These are phyloP conservation scores for Porphyrellus cyaneotinctus DNA, from an alignment of 768 basidiomycete species.

Conservation along the genomic window DNA sequence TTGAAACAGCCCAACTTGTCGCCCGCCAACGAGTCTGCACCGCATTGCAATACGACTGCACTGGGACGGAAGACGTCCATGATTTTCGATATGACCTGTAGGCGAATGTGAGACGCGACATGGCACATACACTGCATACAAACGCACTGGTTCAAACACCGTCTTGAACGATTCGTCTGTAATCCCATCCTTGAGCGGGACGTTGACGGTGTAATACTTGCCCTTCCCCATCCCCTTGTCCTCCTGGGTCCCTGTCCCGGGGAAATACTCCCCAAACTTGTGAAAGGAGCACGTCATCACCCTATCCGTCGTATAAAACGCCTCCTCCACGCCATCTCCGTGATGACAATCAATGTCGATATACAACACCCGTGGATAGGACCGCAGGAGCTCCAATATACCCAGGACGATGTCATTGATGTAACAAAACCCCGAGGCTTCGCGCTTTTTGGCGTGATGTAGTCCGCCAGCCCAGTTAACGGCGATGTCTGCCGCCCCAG, in stretches of 20 bases:
- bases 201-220: conserved; percentile 86
- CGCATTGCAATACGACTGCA: conserved; percentile 90
- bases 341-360: conserved; percentile 99
- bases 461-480: conserved; percentile 99
- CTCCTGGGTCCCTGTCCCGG: conserved; percentile 76
- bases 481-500: conserved; percentile 74
- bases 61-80: conserved; percentile 86
- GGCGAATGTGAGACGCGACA: background rate
- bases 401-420: conserved; percentile 96
- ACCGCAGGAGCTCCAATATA: conserved; percentile 88
- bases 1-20: conserved; percentile 98
- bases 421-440: conserved; percentile 98
- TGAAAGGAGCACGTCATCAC: conserved; percentile 98
- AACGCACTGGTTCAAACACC: conserved; percentile 86
- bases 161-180: conserved; percentile 83
- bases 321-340: conserved; percentile 98
- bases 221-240: conserved; percentile 83
- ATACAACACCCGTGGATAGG: conserved; percentile 84
- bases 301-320: conserved; percentile 94
- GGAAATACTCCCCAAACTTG: conserved; percentile 86
- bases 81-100: conserved; percentile 75
- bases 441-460: conserved; percentile 99
- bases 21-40: conserved; percentile 90
- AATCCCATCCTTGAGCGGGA: conserved; percentile 92
- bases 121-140: background rate